phyloP scores from a whole-genome alignment of 805 yeast species.

The Hanseniaspora thailandica region DNA sequence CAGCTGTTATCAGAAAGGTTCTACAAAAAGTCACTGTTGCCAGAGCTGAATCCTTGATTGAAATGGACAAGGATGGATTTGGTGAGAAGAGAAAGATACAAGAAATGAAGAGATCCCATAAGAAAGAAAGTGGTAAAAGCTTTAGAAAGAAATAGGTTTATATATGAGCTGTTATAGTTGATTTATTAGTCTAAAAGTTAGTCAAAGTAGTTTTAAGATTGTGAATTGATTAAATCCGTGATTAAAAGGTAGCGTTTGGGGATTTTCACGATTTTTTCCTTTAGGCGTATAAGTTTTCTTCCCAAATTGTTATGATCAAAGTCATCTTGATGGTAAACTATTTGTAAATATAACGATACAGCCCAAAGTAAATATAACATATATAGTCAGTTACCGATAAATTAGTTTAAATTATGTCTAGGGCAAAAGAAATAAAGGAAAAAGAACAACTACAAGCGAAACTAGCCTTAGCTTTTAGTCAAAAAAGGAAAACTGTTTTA shows the following conservation, averaged over 20 bases:
- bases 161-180: neutral
- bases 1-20: constrained; percentile 60
- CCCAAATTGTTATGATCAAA: too few relatives aligned
- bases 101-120: constrained; percentile 18
- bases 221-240: neutral
- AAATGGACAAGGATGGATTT: constrained; percentile 82
- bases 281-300: too few relatives aligned
- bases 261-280: too few relatives aligned
- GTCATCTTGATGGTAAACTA: too few relatives aligned
- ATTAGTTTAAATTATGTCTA: constrained; percentile 21
- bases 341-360: too few relatives aligned
- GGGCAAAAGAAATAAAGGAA: constrained; percentile 28
- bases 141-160: neutral
- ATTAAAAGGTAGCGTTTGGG: neutral
- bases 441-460: constrained; percentile 27
- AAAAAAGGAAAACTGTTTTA: constrained; percentile 21
- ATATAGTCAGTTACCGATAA: too few relatives aligned
- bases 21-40: constrained; percentile 65
- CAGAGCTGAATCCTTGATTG: constrained; percentile 81
- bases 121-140: constrained; percentile 24
- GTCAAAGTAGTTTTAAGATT: too few relatives aligned
- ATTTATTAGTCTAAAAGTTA: too few relatives aligned
- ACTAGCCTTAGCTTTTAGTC: constrained; percentile 23
- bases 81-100: constrained; percentile 58
- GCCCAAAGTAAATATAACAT: too few relatives aligned